Percentiles rank a stretch among this genome's conserved stretches.
These are phyloP conservation scores for Gossypium lobatum DNA, from an alignment of 441 rosid species.

Conservation along the genomic window DNA sequence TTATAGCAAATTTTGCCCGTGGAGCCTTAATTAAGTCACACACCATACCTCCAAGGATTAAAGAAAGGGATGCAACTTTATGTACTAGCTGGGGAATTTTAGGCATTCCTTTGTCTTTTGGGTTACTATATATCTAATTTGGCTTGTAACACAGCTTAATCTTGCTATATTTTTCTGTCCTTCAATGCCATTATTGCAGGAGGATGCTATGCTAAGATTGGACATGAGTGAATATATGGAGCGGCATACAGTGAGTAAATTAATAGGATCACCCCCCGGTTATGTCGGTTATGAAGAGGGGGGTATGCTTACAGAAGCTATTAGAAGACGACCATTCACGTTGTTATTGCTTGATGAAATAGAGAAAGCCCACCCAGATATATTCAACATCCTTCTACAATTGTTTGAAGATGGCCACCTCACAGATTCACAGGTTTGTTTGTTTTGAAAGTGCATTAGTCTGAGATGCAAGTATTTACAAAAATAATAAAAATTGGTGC, in stretches of 20 bases:
- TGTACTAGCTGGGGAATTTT: background rate
- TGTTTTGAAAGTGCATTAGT: background rate
- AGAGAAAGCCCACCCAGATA: slow-evolving; percentile 79
- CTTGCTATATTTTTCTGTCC: slow-evolving; percentile 8
- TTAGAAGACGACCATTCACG: slow-evolving; percentile 66
- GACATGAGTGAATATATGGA: slow-evolving; percentile 91
- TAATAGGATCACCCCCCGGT: slow-evolving; percentile 75
- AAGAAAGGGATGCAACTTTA: background rate
- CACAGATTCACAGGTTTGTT: slow-evolving; percentile 73
- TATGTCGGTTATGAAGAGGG: slow-evolving; percentile 75
- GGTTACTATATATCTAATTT: background rate
- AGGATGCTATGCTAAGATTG: slow-evolving; percentile 65
- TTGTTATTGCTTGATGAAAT: slow-evolving; percentile 70
- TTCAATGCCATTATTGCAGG: slow-evolving; percentile 41
- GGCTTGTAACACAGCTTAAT: background rate
- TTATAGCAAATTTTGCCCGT: background rate
- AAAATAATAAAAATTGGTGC: background rate
- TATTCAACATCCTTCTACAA: slow-evolving; percentile 73
- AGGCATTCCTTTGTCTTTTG: background rate
- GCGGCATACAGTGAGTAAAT: slow-evolving; percentile 71
- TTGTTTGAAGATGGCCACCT: slow-evolving; percentile 77
- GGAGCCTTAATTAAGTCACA: background rate
- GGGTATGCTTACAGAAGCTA: slow-evolving; percentile 74
- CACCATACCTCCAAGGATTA: background rate
- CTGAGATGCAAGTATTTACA: background rate